A percentile compares a stretch with the other conserved stretches of the same genome.
Evolutionary conservation across 257 asterid genomes (phyloP).

Genomic region (Capsicum baccatum): DNA sequence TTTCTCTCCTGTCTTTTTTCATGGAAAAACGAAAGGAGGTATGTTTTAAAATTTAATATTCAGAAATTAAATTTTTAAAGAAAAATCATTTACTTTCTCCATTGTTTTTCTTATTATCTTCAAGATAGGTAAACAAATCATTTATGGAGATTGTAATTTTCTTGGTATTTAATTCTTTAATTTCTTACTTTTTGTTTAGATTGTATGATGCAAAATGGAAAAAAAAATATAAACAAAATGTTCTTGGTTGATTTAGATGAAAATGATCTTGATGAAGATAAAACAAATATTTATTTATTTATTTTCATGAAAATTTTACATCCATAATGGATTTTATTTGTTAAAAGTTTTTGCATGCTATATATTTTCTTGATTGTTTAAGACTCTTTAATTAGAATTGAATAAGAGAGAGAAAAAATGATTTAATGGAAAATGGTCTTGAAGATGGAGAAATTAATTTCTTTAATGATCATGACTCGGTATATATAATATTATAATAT

Average conservation of each 20-base stretch:
- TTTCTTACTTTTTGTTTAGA: neutral
- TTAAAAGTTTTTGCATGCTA: neutral
- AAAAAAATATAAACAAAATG: neutral
- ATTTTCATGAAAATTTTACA: neutral
- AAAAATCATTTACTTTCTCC: neutral
- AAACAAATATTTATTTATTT: neutral
- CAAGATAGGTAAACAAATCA: neutral
- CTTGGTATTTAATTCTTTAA: neutral
- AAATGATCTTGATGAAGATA: neutral
- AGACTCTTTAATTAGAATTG: neutral
- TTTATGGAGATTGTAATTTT: neutral
- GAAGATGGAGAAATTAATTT: conserved; percentile 1
- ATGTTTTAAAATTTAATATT: neutral
- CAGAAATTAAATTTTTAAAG: neutral
- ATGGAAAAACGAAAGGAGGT: conserved; percentile 26
- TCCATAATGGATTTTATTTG: neutral
- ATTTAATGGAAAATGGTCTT: neutral
- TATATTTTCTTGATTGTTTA: neutral
- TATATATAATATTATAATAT: too few relatives aligned
- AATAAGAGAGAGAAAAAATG: neutral
- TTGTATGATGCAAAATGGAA: neutral
- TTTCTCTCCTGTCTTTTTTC: conserved; percentile 24
- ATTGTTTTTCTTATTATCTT: neutral
- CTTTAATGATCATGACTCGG: neutral
- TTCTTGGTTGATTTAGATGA: neutral